Base-by-base conservation (phyloP, 306 rosid species). In the Begonia masoniana region DNA sequence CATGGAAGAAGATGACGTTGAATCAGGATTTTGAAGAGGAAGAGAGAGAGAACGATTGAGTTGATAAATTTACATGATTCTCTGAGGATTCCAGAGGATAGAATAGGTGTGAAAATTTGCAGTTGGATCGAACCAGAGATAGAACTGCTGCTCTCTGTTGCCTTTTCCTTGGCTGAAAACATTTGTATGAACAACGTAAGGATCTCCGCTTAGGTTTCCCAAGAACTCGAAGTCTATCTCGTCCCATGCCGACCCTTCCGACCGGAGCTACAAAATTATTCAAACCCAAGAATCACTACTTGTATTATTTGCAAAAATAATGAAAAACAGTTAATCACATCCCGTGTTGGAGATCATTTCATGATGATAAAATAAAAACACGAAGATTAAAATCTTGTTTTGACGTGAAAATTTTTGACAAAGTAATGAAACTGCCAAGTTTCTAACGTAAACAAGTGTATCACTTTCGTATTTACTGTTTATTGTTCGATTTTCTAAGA, bases 121-220 rank as follows among this genome's bases (percentile, higher is more conserved):
- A 1, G 94, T 84, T 49, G 88, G 88, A 61, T 84, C 94, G 15
- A 84, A 84, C 94, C 88, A 84, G 9, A 80, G 75, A 16, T 75
- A 69, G 54, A 80, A 80, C 31, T 80, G 88, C 16, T 78, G 83
- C 77, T 84, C 94, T 62, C 77, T 84, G 15, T 69, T 58, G 59
- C 88, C 88, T 55, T 73, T 80, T 13, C 88, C 94, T 70, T 75
- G 79, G 3, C 70, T 71, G 64, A 54, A 84, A 19, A 80, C 64
- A 10, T 84, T 84, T 2, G 94, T 84, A 49, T 84, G 94, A 65
- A 78, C 75, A 54, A 68, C 64, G 13, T 84, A 84, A 55, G 94
- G 88, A 14, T 84, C 74, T 12, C 85, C 81, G 3, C 85, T 80
- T 9, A 84, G 67, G 47, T 84, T 84, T 6, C 88, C 94, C 62